These are phyloP conservation scores for Posidonia australis DNA, from an alignment of 106 monocot genomes.

Conservation along the genomic window DNA sequence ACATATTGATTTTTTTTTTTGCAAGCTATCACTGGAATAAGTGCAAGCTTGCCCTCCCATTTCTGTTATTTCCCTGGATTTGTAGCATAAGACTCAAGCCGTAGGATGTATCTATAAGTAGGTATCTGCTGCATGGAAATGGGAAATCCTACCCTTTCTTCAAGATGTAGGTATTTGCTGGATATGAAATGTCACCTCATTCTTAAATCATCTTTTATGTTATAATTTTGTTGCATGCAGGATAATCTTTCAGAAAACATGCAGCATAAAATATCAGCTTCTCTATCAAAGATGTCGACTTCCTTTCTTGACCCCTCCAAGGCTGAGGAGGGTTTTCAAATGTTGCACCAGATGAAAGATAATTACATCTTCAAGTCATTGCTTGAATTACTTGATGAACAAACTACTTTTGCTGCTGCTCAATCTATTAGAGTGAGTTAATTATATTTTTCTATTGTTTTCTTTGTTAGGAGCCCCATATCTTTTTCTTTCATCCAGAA, in stretches of 20 bases:
- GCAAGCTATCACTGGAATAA: no score
- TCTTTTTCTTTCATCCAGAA: not conserved
- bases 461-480: not conserved
- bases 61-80: no score
- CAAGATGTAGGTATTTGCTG: no score
- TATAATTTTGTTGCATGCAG: constrained; percentile 20
- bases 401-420: constrained; percentile 23
- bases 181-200: no score
- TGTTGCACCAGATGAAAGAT: constrained; percentile 81
- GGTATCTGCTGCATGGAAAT: no score
- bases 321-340: constrained; percentile 60
- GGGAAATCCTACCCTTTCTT: no score
- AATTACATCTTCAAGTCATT: constrained; percentile 67
- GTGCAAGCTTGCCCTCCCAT: no score
- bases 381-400: constrained; percentile 44
- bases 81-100: no score
- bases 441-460: not conserved
- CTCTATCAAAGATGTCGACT: constrained; percentile 55
- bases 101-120: no score
- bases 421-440: constrained; percentile 38
- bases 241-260: constrained; percentile 42
- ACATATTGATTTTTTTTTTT: no score
- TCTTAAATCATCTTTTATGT: no score
- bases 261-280: constrained; percentile 33
- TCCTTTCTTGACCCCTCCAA: constrained; percentile 52